Evolutionary conservation across 139 green algal species (phyloP).

Genomic region (Auxenochlorella pyrenoidosa): DNA sequence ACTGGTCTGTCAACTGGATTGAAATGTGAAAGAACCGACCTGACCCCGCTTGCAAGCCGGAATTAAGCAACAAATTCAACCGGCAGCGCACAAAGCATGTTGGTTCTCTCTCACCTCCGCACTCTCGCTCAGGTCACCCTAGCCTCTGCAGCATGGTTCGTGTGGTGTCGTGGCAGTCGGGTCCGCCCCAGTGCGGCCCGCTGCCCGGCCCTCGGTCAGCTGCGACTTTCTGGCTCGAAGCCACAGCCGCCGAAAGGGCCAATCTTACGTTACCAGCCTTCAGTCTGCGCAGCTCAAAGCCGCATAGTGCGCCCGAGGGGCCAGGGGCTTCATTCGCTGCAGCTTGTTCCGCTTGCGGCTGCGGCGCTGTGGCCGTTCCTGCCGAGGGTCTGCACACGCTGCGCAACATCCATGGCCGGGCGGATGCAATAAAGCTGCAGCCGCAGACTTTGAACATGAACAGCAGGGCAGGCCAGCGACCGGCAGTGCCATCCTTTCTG

Average conservation of each 20-base stretch:
- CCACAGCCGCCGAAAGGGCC: background rate
- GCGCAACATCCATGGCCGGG: background rate
- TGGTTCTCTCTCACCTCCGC: background rate
- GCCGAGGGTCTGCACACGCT: background rate
- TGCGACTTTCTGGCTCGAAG: background rate
- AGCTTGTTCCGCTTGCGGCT: background rate
- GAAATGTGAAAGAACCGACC: no score
- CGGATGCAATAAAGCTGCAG: background rate
- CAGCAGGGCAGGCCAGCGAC: background rate
- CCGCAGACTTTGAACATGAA: background rate
- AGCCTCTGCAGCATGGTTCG: background rate
- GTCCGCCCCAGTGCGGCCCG: background rate
- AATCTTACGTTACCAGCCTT: background rate
- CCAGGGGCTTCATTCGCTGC: background rate
- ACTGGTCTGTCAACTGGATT: no score
- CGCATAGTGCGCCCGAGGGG: background rate
- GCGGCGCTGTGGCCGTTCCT: background rate
- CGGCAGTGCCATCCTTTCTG: slow-evolving; percentile 8
- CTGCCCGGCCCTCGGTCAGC: background rate
- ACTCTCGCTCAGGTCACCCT: background rate
- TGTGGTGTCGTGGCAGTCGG: background rate
- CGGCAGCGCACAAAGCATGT: background rate
- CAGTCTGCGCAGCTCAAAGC: background rate
- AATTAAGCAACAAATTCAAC: background rate
- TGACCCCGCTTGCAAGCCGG: background rate